Conservation (phyloP, 495 filamentous ascomycete species). For the Viridothelium virens region DNA sequence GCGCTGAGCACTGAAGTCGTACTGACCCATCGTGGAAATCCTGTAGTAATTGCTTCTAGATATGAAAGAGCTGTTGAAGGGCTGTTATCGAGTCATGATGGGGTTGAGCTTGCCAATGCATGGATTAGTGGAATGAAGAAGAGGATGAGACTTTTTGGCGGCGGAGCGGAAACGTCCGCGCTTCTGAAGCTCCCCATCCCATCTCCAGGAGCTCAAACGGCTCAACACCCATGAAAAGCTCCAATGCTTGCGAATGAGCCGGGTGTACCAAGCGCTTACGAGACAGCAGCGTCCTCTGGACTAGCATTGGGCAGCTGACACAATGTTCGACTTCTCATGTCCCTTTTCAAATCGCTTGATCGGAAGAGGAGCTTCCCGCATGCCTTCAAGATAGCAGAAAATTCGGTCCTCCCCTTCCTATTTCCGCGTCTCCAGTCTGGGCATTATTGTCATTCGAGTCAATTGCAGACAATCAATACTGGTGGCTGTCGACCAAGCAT, state of each 20-base stretch:
- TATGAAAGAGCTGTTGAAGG: too few species aligned
- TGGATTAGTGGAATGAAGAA: neutral
- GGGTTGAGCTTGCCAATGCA: neutral
- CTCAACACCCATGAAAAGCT: neutral
- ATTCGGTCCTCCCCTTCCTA: conserved; percentile 40
- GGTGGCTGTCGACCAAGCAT: neutral
- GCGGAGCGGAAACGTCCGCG: conserved; percentile 8
- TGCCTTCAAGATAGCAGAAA: conserved; percentile 39
- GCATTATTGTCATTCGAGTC: neutral
- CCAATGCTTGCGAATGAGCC: neutral
- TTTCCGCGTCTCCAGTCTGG: conserved; percentile 26
- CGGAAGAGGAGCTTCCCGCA: conserved; percentile 43
- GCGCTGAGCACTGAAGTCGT: conserved; percentile 63
- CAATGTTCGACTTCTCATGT: conserved; percentile 60
- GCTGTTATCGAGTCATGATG: too few species aligned
- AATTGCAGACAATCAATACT: neutral
- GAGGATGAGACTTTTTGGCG: neutral
- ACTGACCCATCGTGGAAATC: conserved; percentile 50
- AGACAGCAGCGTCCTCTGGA: neutral
- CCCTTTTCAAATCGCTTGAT: conserved; percentile 48
- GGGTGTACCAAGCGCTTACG: neutral
- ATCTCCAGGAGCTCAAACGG: neutral
- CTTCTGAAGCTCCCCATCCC: neutral
- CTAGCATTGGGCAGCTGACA: conserved; percentile 36
- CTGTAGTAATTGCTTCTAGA: too few species aligned